Evolutionary conservation across 257 asterid species (phyloP).

Genomic region (Datura wrightii): DNA sequence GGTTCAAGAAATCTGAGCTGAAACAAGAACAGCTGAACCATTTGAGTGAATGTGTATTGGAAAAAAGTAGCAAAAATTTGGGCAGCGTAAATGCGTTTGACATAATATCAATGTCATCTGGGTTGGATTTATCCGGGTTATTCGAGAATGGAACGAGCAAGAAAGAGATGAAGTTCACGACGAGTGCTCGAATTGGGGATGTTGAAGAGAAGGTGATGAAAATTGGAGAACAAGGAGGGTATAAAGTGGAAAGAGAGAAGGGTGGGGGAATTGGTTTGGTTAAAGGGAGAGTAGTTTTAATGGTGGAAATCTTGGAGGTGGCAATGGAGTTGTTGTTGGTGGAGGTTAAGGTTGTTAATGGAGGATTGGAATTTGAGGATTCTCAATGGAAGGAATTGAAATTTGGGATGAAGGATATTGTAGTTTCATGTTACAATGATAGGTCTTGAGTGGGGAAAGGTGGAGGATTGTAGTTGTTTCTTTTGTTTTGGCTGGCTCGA

Average conservation of each 20-base stretch:
- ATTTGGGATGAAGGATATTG: constrained; percentile 57
- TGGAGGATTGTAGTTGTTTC: too few relatives aligned
- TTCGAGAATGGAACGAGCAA: constrained; percentile 55
- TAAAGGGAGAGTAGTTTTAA: constrained; percentile 59
- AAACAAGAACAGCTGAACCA: neutral
- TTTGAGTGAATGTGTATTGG: constrained; percentile 30
- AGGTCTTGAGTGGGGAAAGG: constrained; percentile 32
- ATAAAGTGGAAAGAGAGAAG: constrained; percentile 53
- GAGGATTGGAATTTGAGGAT: constrained; percentile 58
- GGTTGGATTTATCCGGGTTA: constrained; percentile 73
- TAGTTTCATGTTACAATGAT: constrained; percentile 52
- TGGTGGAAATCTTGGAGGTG: constrained; percentile 62
- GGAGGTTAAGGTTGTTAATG: constrained; percentile 67
- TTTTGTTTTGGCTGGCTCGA: neutral
- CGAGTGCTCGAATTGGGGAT: constrained; percentile 49
- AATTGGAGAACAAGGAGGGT: constrained; percentile 61
- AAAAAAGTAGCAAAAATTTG: constrained; percentile 37
- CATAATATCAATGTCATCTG: constrained; percentile 77
- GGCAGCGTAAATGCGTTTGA: constrained; percentile 72
- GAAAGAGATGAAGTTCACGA: constrained; percentile 69
- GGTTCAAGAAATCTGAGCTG: constrained; percentile 63
- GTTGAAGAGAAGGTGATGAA: constrained; percentile 64
- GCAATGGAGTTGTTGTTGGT: constrained; percentile 64
- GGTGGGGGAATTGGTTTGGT: constrained; percentile 60
- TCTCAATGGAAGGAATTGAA: constrained; percentile 70